Percentiles rank a stretch among this genome's conserved stretches.
phyloP scores from a whole-genome alignment of 208 protist species.

The Acanthamoeba polyphaga region DNA sequence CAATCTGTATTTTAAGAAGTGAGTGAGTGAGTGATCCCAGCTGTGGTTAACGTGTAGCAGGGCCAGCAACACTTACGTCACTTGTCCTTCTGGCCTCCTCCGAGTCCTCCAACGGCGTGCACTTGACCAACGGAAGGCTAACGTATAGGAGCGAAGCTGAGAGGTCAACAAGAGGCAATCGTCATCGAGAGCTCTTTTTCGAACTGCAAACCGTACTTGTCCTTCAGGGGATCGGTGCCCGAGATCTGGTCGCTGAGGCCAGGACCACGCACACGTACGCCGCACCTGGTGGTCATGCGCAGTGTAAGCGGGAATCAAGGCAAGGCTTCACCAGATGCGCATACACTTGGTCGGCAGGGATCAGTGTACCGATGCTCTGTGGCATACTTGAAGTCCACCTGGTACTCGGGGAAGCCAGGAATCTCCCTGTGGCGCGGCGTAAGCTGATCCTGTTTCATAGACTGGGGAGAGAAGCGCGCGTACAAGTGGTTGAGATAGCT shows the following conservation, averaged over 20 bases:
- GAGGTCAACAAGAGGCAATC: not conserved
- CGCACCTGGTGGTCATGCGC: slow-evolving; percentile 78
- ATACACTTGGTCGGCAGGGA: not conserved
- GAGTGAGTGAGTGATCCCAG: no score
- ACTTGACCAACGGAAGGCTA: slow-evolving; percentile 79
- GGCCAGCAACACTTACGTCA: slow-evolving; percentile 64
- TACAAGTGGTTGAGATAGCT: slow-evolving; percentile 79
- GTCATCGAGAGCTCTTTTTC: not conserved
- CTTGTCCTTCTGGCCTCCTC: slow-evolving; percentile 78
- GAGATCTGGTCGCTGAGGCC: slow-evolving; percentile 86
- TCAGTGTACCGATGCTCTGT: slow-evolving; percentile 87
- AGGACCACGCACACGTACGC: slow-evolving; percentile 86
- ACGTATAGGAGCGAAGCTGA: not conserved
- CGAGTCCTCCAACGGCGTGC: slow-evolving; percentile 81
- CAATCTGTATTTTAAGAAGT: slow-evolving; percentile 59
- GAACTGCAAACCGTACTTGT: slow-evolving; percentile 81
- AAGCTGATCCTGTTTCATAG: not conserved
- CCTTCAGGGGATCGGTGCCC: slow-evolving; percentile 88
- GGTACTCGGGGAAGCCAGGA: slow-evolving; percentile 85
- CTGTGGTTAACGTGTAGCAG: not conserved
- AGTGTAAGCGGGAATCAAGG: not conserved
- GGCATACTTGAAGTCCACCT: slow-evolving; percentile 87
- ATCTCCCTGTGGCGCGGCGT: slow-evolving; percentile 58
- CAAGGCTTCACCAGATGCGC: not conserved
- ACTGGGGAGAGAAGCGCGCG: not conserved